Conservation (phyloP, 208 protist species). For the Leishmania turanica region DNA sequence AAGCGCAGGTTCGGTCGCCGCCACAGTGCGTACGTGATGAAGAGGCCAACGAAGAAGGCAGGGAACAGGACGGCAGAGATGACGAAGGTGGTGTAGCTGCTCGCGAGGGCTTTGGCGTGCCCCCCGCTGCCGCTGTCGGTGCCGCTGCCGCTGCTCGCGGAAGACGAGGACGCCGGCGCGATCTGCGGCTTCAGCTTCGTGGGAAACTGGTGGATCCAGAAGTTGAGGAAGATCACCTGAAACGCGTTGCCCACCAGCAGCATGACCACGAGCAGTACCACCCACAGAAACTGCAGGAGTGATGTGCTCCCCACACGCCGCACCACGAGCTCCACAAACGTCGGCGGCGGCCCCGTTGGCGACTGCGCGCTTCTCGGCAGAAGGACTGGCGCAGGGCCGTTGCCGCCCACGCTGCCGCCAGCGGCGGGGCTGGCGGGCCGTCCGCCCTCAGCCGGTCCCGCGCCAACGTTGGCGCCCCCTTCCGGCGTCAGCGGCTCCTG, state of each 20-base stretch:
- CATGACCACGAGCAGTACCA: conserved; percentile 51
- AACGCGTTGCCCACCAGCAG: conserved; percentile 71
- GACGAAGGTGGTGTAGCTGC: conserved; percentile 82
- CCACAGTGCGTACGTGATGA: conserved; percentile 52
- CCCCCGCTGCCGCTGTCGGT: background rate
- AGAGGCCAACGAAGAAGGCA: conserved; percentile 61
- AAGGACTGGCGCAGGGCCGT: background rate
- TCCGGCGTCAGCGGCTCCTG: background rate
- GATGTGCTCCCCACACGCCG: conserved; percentile 26
- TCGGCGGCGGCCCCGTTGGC: background rate
- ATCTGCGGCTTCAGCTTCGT: conserved; percentile 24
- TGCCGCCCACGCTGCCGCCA: background rate
- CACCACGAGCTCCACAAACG: conserved; percentile 14
- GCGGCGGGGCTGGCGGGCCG: background rate
- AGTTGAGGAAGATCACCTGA: conserved; percentile 85
- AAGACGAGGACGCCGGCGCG: conserved; percentile 45
- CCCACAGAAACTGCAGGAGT: conserved; percentile 35
- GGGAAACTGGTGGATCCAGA: conserved; percentile 75
- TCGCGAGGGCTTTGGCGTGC: conserved; percentile 33
- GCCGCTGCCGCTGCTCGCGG: background rate
- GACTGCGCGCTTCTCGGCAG: background rate
- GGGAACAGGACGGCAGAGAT: conserved; percentile 68
- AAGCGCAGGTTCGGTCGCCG: conserved; percentile 58
- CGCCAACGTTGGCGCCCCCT: background rate
- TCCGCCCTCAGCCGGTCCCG: background rate